Percentiles rank a stretch among this genome's conserved stretches.
phyloP scores from a whole-genome alignment of 768 basidiomycete genomes.

The Boletus sp. region DNA sequence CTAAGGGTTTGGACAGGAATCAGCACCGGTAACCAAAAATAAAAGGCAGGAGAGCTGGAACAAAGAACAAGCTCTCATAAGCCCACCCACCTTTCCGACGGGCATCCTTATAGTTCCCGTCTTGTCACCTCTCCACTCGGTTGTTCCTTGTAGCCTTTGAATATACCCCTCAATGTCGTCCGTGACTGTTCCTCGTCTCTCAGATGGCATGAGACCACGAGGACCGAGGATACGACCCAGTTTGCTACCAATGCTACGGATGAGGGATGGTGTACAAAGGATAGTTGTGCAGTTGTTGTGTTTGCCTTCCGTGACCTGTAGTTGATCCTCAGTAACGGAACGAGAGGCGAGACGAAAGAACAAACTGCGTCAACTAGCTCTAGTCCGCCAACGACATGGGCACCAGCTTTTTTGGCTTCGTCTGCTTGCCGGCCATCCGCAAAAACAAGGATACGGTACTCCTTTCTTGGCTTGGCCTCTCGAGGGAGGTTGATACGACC shows the following conservation, averaged over 20 bases:
- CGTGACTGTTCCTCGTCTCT: constrained; percentile 90
- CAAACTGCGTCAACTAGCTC: constrained; percentile 86
- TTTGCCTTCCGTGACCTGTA: constrained; percentile 67
- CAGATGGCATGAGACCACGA: constrained; percentile 92
- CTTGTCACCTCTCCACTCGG: constrained; percentile 94
- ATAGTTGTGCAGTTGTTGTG: constrained; percentile 75
- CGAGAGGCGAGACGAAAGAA: constrained; percentile 11
- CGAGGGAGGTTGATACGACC: constrained; percentile 85
- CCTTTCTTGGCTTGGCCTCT: constrained; percentile 66
- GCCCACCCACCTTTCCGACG: constrained; percentile 65
- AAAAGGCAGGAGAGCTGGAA: background rate
- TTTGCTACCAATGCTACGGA: constrained; percentile 73
- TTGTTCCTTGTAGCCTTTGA: constrained; percentile 69
- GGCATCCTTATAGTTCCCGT: constrained; percentile 79
- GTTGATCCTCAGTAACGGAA: background rate
- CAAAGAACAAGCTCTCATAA: background rate
- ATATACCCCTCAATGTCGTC: constrained; percentile 85
- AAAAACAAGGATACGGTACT: constrained; percentile 87
- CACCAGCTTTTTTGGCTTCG: constrained; percentile 83
- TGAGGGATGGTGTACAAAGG: constrained; percentile 76
- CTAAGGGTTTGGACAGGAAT: constrained; percentile 36
- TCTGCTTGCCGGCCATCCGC: constrained; percentile 82
- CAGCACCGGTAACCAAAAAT: background rate
- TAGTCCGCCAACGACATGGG: constrained; percentile 84
- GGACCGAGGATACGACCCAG: constrained; percentile 82